Conservation (phyloP, 1,284 basidiomycete genomes). For the Microbotryomycetes sp. region DNA sequence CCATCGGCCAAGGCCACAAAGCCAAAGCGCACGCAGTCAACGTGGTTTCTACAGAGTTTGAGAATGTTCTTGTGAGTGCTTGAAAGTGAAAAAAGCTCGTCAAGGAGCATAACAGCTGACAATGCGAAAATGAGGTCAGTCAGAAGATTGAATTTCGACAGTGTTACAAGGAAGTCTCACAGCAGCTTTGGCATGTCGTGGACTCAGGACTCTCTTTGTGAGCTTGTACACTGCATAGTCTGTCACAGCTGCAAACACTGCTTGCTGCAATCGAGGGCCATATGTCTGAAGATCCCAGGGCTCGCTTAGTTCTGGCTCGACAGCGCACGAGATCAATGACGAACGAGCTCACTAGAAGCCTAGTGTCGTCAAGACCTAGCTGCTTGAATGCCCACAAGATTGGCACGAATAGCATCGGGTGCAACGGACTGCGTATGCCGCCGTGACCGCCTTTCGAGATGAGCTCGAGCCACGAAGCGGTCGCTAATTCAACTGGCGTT, state of each 20-base stretch:
- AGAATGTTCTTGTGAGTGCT: constrained; percentile 78
- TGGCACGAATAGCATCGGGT: constrained; percentile 59
- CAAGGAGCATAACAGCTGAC: constrained; percentile 70
- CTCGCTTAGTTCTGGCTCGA: too few species aligned
- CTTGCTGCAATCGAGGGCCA: constrained; percentile 72
- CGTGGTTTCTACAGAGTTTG: constrained; percentile 87
- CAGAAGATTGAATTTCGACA: neutral
- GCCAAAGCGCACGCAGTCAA: constrained; percentile 71
- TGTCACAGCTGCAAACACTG: constrained; percentile 67
- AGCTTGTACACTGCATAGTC: constrained; percentile 67
- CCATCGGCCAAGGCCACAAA: constrained; percentile 59
- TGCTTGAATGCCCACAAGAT: constrained; percentile 64
- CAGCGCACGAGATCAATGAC: constrained; percentile 42
- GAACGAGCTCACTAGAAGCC: constrained; percentile 36
- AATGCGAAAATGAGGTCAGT: neutral
- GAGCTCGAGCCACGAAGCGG: neutral
- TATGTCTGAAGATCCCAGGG: too few species aligned
- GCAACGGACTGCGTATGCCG: constrained; percentile 42
- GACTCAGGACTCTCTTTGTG: constrained; percentile 56
- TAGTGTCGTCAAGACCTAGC: constrained; percentile 50
- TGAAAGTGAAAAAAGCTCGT: constrained; percentile 81
- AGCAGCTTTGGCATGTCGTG: constrained; percentile 54
- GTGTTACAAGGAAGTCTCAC: constrained; percentile 51
- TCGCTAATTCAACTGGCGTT: constrained; percentile 41
- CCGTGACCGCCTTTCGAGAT: constrained; percentile 20